Base-by-base conservation (phyloP, 148 eudicot species). In the Spergularia bocconei region DNA sequence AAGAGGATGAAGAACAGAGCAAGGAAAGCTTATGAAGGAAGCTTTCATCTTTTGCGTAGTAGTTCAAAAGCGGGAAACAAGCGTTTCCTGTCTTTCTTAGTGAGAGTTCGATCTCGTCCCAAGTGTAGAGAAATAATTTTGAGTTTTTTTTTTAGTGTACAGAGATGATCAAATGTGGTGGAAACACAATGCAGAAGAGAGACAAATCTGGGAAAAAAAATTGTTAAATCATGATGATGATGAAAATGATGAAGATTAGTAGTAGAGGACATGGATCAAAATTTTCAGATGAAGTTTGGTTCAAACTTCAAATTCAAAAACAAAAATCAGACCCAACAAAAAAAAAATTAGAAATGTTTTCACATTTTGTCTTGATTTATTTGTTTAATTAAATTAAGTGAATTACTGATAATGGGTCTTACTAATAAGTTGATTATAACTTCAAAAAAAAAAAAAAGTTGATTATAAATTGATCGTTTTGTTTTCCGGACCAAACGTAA, bases 91-190 rank as follows among this genome's bases (percentile, higher is more conserved):
- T 63, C 36, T 29, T 61, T 23, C 15, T 17, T 38, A 5, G 39
- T n/a, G n/a, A 39, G 33, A 52, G 8, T 38, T 13, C 2, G 13
- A 5, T n/a, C 12, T 7, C 17, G 33, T 12, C 20, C 20, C 13
- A 20, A 72, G 9, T 77, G 80, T 77, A 69, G 78, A 79, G 74
- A 51, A 79, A 79, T 69, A 74, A 79, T 74, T 41, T 68, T 60
- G 74, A 50, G 57, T 23, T 29, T 29, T 29, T 4, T 12, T 55
- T 52, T n/a, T 53, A 44, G 36, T 80, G 81, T 83, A 81, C 81
- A 81, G 79, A 29, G 36, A 29, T 29, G 36, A 65, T 15, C 58
- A 79, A 79, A 78, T 44, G 80, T 44, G 69, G 61, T 67, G 23
- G 60, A 50, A 14, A 62, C 36, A 51, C 20, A 54, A 19, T 20